Base-by-base conservation (phyloP, 2,329 filamentous ascomycete genomes). In the Claviceps humidiphila region DNA sequence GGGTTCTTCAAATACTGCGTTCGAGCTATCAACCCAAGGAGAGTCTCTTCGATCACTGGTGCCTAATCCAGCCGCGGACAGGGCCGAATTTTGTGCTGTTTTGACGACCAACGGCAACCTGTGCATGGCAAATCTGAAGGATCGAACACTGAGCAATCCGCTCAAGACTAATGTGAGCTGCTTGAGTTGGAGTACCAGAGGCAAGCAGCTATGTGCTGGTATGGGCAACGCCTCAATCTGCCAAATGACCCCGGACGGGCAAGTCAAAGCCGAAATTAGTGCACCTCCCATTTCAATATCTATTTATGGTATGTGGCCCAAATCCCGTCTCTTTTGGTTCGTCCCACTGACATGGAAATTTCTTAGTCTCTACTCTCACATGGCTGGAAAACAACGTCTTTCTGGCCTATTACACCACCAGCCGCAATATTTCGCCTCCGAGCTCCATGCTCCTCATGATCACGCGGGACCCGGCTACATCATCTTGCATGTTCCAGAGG, bases 351-450 rank as follows among this genome's bases (percentile, higher is more conserved):
- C 56, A 17, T 22, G 53, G 5, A 13, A 9, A 56, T 20, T 48
- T 8, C 13, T 24, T 34, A 84, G 87, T 94, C 2, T 87, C 89
- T 4, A 85, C 85, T 16, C 75, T 98, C 42, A 77, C 78, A 40
- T 98, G 94, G 93, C 76, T 97, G 20, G 87, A 93, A 62, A 95
- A 93, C 59, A 72, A 94, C 59, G 71, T 91, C 2, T 94, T 96
- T 64, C 74, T 97, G 45, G 76, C 84, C 52, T 79, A 93, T 22
- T 85, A 96, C 66, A 88, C 86, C n/a, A 71, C 76, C 30, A 77
- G 71, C 76, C 34, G 77, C 76, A 74, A 75, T 52, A 76, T 78
- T 41, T 73, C 75, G 26, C 72, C 74, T 8, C 78, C 82, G 5
- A 68, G 78, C 26, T 89, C 87, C 1, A 74, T 77, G n/a, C 95